phyloP scores from a whole-genome alignment of 2,329 filamentous ascomycete genomes.

The Aspergillus fumigatus region DNA sequence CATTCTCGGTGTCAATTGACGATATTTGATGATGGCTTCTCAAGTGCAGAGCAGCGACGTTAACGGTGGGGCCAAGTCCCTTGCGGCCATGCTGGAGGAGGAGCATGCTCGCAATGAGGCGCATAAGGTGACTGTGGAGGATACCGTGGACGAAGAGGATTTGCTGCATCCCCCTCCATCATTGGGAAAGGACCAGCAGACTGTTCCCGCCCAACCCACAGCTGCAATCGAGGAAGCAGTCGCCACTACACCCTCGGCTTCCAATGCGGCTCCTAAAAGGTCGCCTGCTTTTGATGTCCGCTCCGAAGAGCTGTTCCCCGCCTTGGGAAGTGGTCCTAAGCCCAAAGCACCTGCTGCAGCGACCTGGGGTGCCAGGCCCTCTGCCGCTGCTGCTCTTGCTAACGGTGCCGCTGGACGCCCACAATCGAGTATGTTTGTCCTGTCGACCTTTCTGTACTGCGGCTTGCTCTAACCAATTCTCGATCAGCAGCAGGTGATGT shows the following conservation, averaged over 20 bases:
- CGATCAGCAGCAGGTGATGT: slow-evolving; percentile 34
- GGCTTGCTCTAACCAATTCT: slow-evolving; percentile 28
- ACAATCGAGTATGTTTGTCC: slow-evolving; percentile 47
- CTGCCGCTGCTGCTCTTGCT: slow-evolving; percentile 32
- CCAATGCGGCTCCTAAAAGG: slow-evolving; percentile 38
- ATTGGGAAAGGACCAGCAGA: slow-evolving; percentile 31
- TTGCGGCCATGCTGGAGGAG: slow-evolving; percentile 51
- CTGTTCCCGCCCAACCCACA: slow-evolving; percentile 17
- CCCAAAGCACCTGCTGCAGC: slow-evolving; percentile 58
- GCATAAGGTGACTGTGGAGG: slow-evolving; percentile 70
- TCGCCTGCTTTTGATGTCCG: slow-evolving; percentile 66
- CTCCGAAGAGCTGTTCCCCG: slow-evolving; percentile 91
- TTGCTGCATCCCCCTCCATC: slow-evolving; percentile 53
- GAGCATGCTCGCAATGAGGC: slow-evolving; percentile 49
- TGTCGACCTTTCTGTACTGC: not conserved
- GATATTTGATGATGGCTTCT: slow-evolving; percentile 27
- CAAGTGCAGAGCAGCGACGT: slow-evolving; percentile 26
- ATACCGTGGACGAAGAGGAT: slow-evolving; percentile 75
- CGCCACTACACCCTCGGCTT: slow-evolving; percentile 31
- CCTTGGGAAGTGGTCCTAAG: slow-evolving; percentile 70
- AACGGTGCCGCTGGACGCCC: slow-evolving; percentile 54
- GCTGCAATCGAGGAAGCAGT: slow-evolving; percentile 15
- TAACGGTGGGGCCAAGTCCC: slow-evolving; percentile 40
- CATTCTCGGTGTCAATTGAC: not conserved
- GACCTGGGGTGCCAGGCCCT: slow-evolving; percentile 67